phyloP scores from a whole-genome alignment of 208 protist genomes.

The Acanthamoeba castellanii region DNA sequence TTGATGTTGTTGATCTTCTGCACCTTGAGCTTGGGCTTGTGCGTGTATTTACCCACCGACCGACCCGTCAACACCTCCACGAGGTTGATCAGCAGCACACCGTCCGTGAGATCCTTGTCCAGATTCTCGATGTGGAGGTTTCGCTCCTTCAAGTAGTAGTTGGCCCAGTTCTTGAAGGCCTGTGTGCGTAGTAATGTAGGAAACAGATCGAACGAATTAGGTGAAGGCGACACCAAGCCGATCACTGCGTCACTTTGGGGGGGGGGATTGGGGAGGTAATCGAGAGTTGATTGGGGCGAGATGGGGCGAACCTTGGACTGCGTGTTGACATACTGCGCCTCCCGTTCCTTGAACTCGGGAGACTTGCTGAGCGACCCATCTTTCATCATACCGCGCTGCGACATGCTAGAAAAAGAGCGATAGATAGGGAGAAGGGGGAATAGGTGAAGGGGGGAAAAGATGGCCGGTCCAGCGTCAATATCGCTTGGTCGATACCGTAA shows the following conservation, averaged over 20 bases:
- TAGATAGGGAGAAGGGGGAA: not conserved
- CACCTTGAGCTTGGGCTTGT: constrained; percentile 73
- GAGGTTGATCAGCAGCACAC: constrained; percentile 75
- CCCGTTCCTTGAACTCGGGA: constrained; percentile 42
- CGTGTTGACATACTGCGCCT: constrained; percentile 29
- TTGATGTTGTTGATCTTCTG: constrained; percentile 78
- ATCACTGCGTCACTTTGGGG: too few relatives aligned
- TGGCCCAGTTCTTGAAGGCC: constrained; percentile 75
- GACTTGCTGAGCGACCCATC: constrained; percentile 58
- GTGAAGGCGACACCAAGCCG: too few relatives aligned
- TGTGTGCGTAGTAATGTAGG: not conserved
- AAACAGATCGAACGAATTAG: not conserved
- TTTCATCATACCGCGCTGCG: constrained; percentile 9
- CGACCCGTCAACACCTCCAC: constrained; percentile 70
- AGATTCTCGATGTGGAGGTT: constrained; percentile 54
- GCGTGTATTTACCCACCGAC: constrained; percentile 60
- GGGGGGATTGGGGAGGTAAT: not conserved
- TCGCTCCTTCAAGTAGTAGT: constrained; percentile 74
- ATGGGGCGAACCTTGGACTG: constrained; percentile 54
- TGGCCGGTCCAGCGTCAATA: too few relatives aligned
- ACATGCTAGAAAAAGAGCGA: not conserved
- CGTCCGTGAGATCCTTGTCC: constrained; percentile 70
- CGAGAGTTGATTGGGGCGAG: not conserved
- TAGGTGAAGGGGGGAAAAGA: too few relatives aligned
- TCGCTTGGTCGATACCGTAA: too few relatives aligned